phyloP scores from a whole-genome alignment of 768 basidiomycete species.

The Hebeloma cylindrosporum region DNA sequence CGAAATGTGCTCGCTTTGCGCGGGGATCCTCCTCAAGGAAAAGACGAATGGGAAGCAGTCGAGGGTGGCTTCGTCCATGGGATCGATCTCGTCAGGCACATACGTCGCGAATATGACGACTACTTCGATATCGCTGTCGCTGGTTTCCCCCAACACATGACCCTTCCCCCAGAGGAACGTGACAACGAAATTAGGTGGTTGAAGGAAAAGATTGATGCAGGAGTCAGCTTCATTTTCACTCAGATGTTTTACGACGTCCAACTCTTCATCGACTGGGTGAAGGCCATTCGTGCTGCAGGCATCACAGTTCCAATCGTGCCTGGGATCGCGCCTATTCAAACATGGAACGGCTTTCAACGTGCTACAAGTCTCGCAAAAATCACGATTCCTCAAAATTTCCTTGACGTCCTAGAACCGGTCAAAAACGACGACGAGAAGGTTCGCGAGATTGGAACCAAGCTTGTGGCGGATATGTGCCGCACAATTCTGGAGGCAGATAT shows the following conservation, averaged over 20 bases:
- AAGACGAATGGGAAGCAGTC: constrained; percentile 89
- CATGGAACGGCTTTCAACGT: constrained; percentile 91
- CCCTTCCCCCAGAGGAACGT: constrained; percentile 70
- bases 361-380: constrained; percentile 80
- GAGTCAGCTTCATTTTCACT: constrained; percentile 92
- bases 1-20: constrained; percentile 92
- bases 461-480: constrained; percentile 93
- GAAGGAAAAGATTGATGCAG: constrained; percentile 90
- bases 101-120: constrained; percentile 78
- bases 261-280: constrained; percentile 91
- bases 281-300: constrained; percentile 75
- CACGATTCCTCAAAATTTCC: constrained; percentile 70
- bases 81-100: constrained; percentile 88
- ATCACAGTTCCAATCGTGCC: constrained; percentile 90
- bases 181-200: constrained; percentile 80
- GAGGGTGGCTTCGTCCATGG: constrained; percentile 90
- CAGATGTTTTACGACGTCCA: constrained; percentile 98
- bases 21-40: constrained; percentile 88
- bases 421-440: constrained; percentile 94
- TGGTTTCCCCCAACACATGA: constrained; percentile 85
- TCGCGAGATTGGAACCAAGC: constrained; percentile 86
- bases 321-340: constrained; percentile 94
- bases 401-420: constrained; percentile 79
- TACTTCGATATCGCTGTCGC: constrained; percentile 96
- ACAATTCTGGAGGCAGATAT: constrained; percentile 77